Evolutionary conservation across 805 yeast genomes (phyloP).

Genomic region (Nakazawaea wickerhamii): DNA sequence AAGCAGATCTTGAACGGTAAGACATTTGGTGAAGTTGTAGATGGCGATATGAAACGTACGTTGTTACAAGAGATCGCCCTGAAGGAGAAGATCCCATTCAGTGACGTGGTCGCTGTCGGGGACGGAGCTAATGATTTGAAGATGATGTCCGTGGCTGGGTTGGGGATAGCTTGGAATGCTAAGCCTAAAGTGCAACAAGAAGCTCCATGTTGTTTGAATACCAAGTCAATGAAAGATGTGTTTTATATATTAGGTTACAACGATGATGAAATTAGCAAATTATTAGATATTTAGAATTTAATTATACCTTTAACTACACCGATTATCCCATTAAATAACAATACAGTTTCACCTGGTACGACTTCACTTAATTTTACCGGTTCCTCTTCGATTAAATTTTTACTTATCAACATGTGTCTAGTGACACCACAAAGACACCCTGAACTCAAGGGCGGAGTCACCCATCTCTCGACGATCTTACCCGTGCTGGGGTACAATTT

Average conservation of each 20-base stretch:
- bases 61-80: slow-evolving; percentile 58
- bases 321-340: slow-evolving; percentile 76
- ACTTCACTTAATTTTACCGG: slow-evolving; percentile 42
- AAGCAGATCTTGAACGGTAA: slow-evolving; percentile 60
- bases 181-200: slow-evolving; percentile 82
- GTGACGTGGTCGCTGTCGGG: slow-evolving; percentile 75
- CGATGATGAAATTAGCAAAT: slow-evolving; percentile 44
- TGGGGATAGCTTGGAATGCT: slow-evolving; percentile 96
- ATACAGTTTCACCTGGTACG: slow-evolving; percentile 57
- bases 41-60: slow-evolving; percentile 78
- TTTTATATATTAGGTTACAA: slow-evolving; percentile 75
- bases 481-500: slow-evolving; percentile 22
- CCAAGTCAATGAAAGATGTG: slow-evolving; percentile 66
- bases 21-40: slow-evolving; percentile 77
- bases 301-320: slow-evolving; percentile 69
- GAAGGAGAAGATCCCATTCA: slow-evolving; percentile 45
- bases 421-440: slow-evolving; percentile 88
- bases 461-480: slow-evolving; percentile 45
- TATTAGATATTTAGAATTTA: slow-evolving; percentile 13
- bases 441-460: slow-evolving; percentile 70
- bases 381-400: slow-evolving; percentile 49
- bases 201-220: slow-evolving; percentile 81
- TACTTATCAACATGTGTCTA: slow-evolving; percentile 56
- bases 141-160: slow-evolving; percentile 91
- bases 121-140: slow-evolving; percentile 95